Base-by-base conservation (phyloP, 2,329 filamentous ascomycete species). In the Chaetomium globosum region DNA sequence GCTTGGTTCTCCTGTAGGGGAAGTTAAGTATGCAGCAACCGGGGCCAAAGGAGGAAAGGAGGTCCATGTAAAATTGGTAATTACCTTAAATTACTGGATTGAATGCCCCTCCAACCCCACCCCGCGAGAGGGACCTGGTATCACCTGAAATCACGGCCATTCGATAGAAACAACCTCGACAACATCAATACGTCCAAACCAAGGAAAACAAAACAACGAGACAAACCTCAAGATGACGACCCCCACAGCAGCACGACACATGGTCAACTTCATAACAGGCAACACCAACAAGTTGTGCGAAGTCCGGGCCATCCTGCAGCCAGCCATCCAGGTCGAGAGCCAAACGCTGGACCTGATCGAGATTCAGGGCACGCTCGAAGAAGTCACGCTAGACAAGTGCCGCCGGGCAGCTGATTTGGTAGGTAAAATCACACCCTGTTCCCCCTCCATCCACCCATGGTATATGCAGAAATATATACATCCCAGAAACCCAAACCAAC, bases 281-380 rank as follows among this genome's bases (percentile, higher is more conserved):
- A 99, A 99, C 80, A 87, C 89, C 74, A 96, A 97, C 81, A 99
- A 99, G 81, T 85, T 99, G 63, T 81, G 84, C 64, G 95, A 99
- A 81, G 93, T 97, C 70, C 88, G 91, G 77, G 89, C 90, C 21
- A 97, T 99, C 72, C 85, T 99, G 3, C 88, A 89, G 71, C 82
- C 85, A 9, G 85, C 85, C 39, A 89, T 97, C 70, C 82, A 89
- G 68, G 83, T 99, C 51, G 83, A 86, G 63, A 94, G 84, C 78
- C 87, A 91, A 76, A 82, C 86, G 43, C 78, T 97, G 33, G 93
- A 98, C 74, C 81, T 98, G 23, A 84, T 90, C 36, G 95, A 99
- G 80, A 88, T 98, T 56, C 95, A 99, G 79, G 95, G 94, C 51
- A 90, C 89, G 0, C 88, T 97, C 49, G 93, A 98, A 74, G 93